Percentiles rank a stretch among this genome's conserved stretches.
Conservation (phyloP, 2,329 filamentous ascomycete genomes). For the Leptographium lundbergii region DNA sequence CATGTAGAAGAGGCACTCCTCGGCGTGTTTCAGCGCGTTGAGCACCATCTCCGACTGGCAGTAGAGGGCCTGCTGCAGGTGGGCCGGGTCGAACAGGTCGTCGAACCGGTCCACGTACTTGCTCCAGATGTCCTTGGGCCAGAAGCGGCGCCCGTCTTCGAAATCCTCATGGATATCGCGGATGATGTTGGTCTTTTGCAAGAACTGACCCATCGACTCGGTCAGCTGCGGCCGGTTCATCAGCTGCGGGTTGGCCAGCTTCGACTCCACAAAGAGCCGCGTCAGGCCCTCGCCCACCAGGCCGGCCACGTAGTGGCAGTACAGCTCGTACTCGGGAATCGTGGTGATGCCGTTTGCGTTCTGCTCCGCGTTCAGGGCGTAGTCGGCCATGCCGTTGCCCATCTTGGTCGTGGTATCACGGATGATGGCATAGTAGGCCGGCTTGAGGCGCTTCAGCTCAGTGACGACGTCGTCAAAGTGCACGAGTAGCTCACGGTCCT, state of each 20-base stretch:
- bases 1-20: conserved; percentile 97
- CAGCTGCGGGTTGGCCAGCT: conserved; percentile 76
- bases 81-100: conserved; percentile 74
- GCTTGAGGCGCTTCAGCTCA: conserved; percentile 83
- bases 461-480: conserved; percentile 79
- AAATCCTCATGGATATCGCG: conserved; percentile 87
- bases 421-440: conserved; percentile 73
- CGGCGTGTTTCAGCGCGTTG: conserved; percentile 71
- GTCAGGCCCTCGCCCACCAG: conserved; percentile 93
- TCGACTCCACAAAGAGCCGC: conserved; percentile 73
- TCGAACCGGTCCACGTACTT: conserved; percentile 86
- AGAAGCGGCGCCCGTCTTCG: conserved; percentile 80
- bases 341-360: conserved; percentile 71
- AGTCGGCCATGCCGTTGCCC: conserved; percentile 98
- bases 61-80: conserved; percentile 65
- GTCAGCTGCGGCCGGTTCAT: conserved; percentile 67
- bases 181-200: conserved; percentile 98
- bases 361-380: conserved; percentile 70
- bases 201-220: conserved; percentile 92
- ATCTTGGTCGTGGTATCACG: conserved; percentile 87
- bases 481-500: conserved; percentile 82
- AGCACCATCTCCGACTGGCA: conserved; percentile 92
- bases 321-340: conserved; percentile 81
- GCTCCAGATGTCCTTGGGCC: conserved; percentile 93
- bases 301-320: conserved; percentile 98